Base-by-base conservation (phyloP, 768 basidiomycete genomes). In the Tephrocybe sp. region DNA sequence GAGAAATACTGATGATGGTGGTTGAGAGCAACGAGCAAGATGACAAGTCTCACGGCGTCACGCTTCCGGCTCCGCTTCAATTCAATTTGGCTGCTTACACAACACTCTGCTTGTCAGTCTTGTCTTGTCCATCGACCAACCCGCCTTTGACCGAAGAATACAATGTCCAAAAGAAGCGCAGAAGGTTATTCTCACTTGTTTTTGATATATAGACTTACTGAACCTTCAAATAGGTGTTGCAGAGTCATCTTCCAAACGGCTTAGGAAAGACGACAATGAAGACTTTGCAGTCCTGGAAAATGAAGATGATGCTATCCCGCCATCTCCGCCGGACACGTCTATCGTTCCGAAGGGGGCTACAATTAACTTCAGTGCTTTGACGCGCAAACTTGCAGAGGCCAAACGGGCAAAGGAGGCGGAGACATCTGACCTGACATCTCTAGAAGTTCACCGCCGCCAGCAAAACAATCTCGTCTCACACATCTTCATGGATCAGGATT, bases 361-460 rank as follows among this genome's bases (percentile, higher is more conserved):
- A n/a, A 93, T 93, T 65, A 93, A 93, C 59, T 83, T 93, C 66
- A 87, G 83, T 60, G 90, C 88, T 0, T 72, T 93, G 35, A 89
- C 87, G 2, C 84, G 90, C 58, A 91, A 86, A 60, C 73, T 91
- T 16, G 87, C 85, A 0, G 77, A 86, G 60, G 77, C 82, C 17
- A 79, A 78, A 51, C 75, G 80, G 35, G 58, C 66, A 32, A 74
- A 73, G 40, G 76, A 77, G 26, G 68, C 65, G 49, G 74, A 72
- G 5, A 63, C 72, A 3, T 62, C 68, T n/a, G 74, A 77, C 45
- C 68, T 77, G 44, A 75, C 80, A 41, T 77, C 80, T 14, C 69
- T 88, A 49, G 80, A 83, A 55, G 70, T 74, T 10, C 87, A 89
- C 62, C 80, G 87, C 38, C 77, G 81, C 38, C 84, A 87, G 49